Conservation (phyloP, 2,329 filamentous ascomycete species). For the Fusarium sp. region DNA sequence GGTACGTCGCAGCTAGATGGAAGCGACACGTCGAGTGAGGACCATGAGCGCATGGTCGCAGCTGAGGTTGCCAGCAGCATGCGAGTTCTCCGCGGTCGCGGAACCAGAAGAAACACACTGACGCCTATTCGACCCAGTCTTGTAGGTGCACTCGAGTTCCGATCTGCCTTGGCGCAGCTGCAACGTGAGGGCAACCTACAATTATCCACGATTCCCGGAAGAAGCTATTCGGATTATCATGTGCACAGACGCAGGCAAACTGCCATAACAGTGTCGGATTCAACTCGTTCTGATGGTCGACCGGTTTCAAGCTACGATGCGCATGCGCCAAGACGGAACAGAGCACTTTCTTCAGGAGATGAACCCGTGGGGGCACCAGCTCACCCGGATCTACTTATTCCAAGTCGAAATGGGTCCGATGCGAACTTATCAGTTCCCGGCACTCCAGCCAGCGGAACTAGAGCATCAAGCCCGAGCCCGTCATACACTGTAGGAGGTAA, state of each 20-base stretch:
- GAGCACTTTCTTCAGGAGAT: conserved; percentile 64
- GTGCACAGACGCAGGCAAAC: conserved; percentile 49
- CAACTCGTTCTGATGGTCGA: conserved; percentile 23
- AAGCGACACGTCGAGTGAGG: conserved; percentile 65
- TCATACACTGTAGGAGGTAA: conserved; percentile 58
- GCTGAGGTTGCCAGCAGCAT: conserved; percentile 94
- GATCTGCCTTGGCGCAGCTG: conserved; percentile 88
- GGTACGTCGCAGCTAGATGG: conserved; percentile 56
- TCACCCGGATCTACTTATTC: conserved; percentile 41
- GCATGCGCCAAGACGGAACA: conserved; percentile 43
- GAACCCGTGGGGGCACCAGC: conserved; percentile 33
- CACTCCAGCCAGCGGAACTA: conserved; percentile 36
- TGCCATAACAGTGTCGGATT: conserved; percentile 44
- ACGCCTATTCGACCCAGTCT: conserved; percentile 93
- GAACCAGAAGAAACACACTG: conserved; percentile 77
- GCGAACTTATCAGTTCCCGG: conserved; percentile 39
- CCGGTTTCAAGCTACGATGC: conserved; percentile 16
- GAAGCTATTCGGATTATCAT: conserved; percentile 63
- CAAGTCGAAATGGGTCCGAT: conserved; percentile 40
- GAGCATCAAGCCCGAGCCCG: conserved; percentile 50
- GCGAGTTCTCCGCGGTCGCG: conserved; percentile 80
- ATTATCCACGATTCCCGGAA: conserved; percentile 75
- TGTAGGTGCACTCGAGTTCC: conserved; percentile 92
- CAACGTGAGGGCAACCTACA: conserved; percentile 84
- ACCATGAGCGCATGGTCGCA: conserved; percentile 73